Base-by-base conservation (phyloP, 106 monocot species). In the Phalaenopsis equestris region DNA sequence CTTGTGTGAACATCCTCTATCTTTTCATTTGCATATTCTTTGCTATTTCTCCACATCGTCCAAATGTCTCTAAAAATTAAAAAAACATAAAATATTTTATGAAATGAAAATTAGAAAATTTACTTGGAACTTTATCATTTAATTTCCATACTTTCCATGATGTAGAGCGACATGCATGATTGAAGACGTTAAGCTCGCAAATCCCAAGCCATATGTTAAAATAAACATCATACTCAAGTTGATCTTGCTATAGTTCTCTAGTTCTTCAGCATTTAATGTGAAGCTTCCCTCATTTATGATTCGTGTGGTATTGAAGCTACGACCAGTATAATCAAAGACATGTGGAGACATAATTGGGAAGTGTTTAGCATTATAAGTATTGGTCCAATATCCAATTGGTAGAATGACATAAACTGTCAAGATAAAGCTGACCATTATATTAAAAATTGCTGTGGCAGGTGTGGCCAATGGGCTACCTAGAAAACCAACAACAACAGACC, bases 141-240 rank as follows among this genome's bases (percentile, higher is more conserved):
- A 38, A 24, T 41, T 12, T 6, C 41, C 76, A 57, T 79, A 90
- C 93, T 79, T 88, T 23, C 96, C 96, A 47, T 96, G 83, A 81
- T 87, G 90, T 37, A 98, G 85, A 39, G 81, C 38, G 38, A 98
- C 94, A 65, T 94, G 90, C 10, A 90, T 80, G 12, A 98, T 7
- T 3, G 92, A 89, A 55, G 92, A 87, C 3, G 84, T 90, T 8
- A 94, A 77, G 73, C 80, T 78, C 2, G 94, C 92, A 39, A 98
- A 98, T 3, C 94, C 89, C 48, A 90, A 83, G 0, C 92, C 94
- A 3, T 89, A 89, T 0, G 81, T 81, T 10, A 84, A 41, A 5
- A 90, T 88, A 17, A 98, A 98, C 11, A 91, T 74, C 18, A 85
- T 56, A 46, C 89, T 92, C 10, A 98, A 80, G 39, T 94, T 81